Base-by-base conservation (phyloP, 495 filamentous ascomycete genomes). In the Penicillium riverlandense region DNA sequence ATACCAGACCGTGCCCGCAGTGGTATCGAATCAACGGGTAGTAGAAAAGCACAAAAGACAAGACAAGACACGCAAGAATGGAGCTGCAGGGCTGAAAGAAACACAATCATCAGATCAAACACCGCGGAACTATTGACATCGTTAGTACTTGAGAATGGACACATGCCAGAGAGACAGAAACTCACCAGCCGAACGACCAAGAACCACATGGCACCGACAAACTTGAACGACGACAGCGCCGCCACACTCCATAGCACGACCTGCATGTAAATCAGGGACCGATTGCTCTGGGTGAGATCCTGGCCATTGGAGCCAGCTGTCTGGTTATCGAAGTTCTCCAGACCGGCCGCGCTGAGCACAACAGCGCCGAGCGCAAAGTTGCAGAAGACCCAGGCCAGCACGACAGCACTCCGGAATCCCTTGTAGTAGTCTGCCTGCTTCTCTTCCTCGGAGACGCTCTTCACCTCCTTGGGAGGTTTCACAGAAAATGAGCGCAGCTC, bases 371-470 rank as follows among this genome's bases (percentile, higher is more conserved):
- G 82, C 8, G 81, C 89, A 57, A 97, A 86, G 65, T 99, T 99
- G 53, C 81, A 90, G 57, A 96, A 89, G 69, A 99, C 92, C 94
- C 94, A 99, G 44, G 83, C 77, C 40, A 99, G 71, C 43, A 99
- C 94, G 54, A 95, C 89, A 11, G 86, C 77, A 43, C 85, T 90
- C 38, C 94, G 78, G 60, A 99, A 95, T 35, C 90, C 92, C 56
- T 90, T 89, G 74, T 99, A 99, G 61, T 97, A 99, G 62, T 97
- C 92, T 69, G 95, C 89, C 67, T 99, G 92, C 53, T 84, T 85
- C 55, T 96, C 89, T 35, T 71, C 65, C 6, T 84, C 76, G 10
- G 78, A 70, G 14, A 79, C 70, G 0, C 66, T 60, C 8, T 76
- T 69, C 48, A 80, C 75, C 47, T 87, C 82, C 47, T 87, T 84